phyloP scores from a whole-genome alignment of 2,329 filamentous ascomycete genomes.

The Cryphonectria parasitica region DNA sequence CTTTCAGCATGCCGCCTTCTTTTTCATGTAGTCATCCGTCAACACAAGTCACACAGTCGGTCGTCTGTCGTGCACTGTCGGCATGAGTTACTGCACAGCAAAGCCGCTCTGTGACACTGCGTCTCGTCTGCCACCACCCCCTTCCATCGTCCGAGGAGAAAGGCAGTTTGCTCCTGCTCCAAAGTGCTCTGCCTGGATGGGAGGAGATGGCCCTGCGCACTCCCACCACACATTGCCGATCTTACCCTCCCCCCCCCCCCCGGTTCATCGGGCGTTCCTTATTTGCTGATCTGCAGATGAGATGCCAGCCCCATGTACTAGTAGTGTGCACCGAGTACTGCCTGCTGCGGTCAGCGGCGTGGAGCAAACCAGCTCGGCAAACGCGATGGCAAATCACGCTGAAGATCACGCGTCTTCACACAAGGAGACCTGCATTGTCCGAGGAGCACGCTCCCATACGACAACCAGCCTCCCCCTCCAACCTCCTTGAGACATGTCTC shows the following conservation, averaged over 20 bases:
- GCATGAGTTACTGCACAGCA: constrained; percentile 25
- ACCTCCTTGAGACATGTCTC: constrained; percentile 28
- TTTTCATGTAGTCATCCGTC: constrained; percentile 26
- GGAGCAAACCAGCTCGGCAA: constrained; percentile 28
- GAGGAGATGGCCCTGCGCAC: not conserved
- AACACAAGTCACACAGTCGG: constrained; percentile 22
- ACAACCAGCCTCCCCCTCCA: not conserved
- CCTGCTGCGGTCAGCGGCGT: constrained; percentile 20
- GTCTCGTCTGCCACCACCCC: constrained; percentile 16
- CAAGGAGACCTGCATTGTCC: constrained; percentile 24
- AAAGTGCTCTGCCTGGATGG: constrained; percentile 1
- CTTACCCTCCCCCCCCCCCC: not conserved
- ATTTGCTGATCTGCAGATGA: constrained; percentile 21
- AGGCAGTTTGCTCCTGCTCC: not conserved
- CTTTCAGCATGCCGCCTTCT: constrained; percentile 27
- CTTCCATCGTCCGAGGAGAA: constrained; percentile 6
- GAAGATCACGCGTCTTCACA: constrained; percentile 26
- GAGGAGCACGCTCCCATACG: constrained; percentile 21
- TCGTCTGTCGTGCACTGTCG: constrained; percentile 24
- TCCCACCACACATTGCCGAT: constrained; percentile 5
- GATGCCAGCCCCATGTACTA: constrained; percentile 9
- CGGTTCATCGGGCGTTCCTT: constrained; percentile 2
- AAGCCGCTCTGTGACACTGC: constrained; percentile 26
- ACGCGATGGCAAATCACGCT: constrained; percentile 27
- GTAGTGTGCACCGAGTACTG: constrained; percentile 13